A percentile compares a stretch with the other conserved stretches of the same genome.
phyloP scores from a whole-genome alignment of 441 rosid genomes.

The Populus trichocarpa region DNA sequence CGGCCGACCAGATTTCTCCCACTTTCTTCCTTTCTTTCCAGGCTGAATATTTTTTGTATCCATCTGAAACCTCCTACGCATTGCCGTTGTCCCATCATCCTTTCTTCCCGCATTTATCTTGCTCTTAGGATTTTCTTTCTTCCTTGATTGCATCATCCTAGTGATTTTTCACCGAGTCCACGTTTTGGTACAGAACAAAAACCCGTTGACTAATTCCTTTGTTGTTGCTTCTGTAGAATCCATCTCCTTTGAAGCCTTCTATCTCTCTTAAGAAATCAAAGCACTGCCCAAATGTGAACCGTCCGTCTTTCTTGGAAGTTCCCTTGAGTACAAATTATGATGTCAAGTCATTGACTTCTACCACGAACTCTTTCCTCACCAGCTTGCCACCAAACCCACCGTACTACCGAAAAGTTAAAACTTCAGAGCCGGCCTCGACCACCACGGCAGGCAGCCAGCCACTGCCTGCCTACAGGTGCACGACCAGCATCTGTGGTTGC shows the following conservation, averaged over 20 bases:
- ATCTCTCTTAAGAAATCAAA: not conserved
- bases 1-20: not conserved
- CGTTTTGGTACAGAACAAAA: not conserved
- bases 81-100: not conserved
- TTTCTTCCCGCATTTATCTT: not conserved
- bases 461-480: not conserved
- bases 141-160: not conserved
- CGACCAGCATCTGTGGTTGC: not conserved
- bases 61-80: no score
- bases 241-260: not conserved
- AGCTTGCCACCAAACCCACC: not conserved
- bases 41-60: no score
- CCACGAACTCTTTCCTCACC: not conserved
- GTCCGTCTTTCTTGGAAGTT: not conserved
- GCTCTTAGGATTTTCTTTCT: not conserved
- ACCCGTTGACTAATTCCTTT: not conserved
- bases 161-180: not conserved
- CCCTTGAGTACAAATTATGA: not conserved
- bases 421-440: not conserved
- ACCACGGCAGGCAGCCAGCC: not conserved
- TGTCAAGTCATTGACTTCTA: not conserved
- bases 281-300: no score
- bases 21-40: no score
- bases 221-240: not conserved
- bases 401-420: not conserved